phyloP scores from a whole-genome alignment of 129 eudicot species.

The Tagetes erecta region DNA sequence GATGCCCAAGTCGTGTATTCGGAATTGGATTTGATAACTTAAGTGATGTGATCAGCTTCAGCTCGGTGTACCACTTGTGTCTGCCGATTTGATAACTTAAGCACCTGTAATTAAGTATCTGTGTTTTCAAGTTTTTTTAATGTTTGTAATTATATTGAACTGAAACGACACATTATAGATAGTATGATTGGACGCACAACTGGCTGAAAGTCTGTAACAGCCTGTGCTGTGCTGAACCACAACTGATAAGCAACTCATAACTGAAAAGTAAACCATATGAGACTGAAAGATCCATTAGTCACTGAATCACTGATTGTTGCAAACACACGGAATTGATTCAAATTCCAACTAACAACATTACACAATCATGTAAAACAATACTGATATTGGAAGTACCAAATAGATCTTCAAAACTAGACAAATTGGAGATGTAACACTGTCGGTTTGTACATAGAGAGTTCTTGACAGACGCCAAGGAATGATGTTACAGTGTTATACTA shows the following conservation, averaged over 20 bases:
- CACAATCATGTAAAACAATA: background rate
- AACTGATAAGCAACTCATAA: background rate
- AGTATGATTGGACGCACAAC: background rate
- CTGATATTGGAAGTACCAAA: background rate
- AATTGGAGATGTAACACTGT: background rate
- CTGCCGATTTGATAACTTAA: background rate
- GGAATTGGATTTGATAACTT: too few species aligned
- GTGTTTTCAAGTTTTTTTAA: background rate
- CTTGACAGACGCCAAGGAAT: background rate
- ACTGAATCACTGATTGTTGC: background rate
- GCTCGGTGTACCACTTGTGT: too few species aligned
- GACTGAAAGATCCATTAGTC: background rate
- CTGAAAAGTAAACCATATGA: background rate
- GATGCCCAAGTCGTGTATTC: too few species aligned
- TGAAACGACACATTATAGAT: background rate
- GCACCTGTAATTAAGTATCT: too few species aligned
- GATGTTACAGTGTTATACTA: background rate
- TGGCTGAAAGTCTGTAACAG: background rate
- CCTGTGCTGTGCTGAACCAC: background rate
- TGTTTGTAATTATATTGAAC: background rate
- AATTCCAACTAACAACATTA: background rate
- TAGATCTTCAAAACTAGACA: background rate
- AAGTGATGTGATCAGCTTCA: background rate
- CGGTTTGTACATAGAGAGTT: constrained; percentile 1
- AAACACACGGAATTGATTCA: background rate